Evolutionary conservation across 768 basidiomycete species (phyloP), one percentile per base, ranked within the genome.

Genomic region (Lentinula edodes): DNA sequence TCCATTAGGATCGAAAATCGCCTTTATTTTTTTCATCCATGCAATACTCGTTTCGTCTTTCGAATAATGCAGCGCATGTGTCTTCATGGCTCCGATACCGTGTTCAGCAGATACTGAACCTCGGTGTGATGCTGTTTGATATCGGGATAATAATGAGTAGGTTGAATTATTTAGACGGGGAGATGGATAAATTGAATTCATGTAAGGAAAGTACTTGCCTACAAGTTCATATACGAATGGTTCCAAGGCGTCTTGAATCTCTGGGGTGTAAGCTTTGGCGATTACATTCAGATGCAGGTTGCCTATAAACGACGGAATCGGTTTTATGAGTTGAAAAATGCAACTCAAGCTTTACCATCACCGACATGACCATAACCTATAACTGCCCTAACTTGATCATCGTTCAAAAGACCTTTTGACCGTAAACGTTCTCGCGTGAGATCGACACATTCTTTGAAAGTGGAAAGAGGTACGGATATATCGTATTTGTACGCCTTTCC

Each of bases 401-500:
- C 86, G 13, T 81, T 82, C 45, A 93, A 76, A 9, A 92, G 80
- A 4, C 87, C 90, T 66, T 87, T 86, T 20, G 83, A 82, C 38
- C 78, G 73, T 41, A 98, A 76, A 60, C 84, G 87, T 63, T 88
- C 85, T 61, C 90, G 79, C 38, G 94, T 88, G 36, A 81, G 74
- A 70, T 97, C 91, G 36, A 98, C 91, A 13, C 96, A 86, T 7
- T 82, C 81, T 75, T 98, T 88, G 82, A 98, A 98, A 63, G 85
- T 83, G 18, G 84, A 81, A 4, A 95, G 79, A 6, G 95, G 95
- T 13, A 98, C 84, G 10, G 92, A 94, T 50, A 99, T 84, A 68
- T 97, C 95, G 70, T 98, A 99, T 76, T 99, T 99, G 79, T 98
- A 98, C 6, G 89, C 87, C 66, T 93, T 94, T 46, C 97, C 97